Percentiles rank a stretch among this genome's conserved stretches.
Conservation (phyloP, 2,329 filamentous ascomycete species). For the Trichoderma koningiopsis region DNA sequence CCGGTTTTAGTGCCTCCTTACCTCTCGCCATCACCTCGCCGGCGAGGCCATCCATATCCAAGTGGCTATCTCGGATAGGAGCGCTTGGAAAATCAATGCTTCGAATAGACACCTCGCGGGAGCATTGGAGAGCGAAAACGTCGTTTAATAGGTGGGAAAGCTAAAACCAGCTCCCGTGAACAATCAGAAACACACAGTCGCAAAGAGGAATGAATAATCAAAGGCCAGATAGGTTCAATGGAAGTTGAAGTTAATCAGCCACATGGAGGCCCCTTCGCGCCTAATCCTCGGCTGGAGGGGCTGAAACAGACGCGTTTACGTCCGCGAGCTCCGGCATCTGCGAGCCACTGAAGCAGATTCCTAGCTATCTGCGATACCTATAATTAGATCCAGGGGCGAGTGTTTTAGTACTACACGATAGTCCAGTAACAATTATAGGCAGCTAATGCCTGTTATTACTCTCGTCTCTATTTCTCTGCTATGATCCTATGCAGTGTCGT, state of each 20-base stretch:
- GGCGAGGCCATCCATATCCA: constrained; percentile 26
- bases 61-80: background rate
- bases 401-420: background rate
- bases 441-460: background rate
- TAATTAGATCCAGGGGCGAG: background rate
- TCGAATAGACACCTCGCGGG: background rate
- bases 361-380: background rate
- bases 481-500: background rate
- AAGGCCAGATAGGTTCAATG: background rate
- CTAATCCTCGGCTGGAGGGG: constrained; percentile 24
- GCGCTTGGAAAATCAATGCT: constrained; percentile 13
- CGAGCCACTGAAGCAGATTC: background rate
- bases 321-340: constrained; percentile 4
- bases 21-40: constrained; percentile 28
- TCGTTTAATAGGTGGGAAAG: background rate
- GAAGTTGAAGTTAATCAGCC: background rate
- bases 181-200: background rate
- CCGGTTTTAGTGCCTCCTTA: background rate
- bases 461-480: background rate
- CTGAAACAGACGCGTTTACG: background rate
- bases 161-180: background rate
- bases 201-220: background rate
- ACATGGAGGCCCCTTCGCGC: constrained; percentile 1
- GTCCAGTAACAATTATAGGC: background rate
- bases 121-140: constrained; percentile 1